Evolutionary conservation across 2,329 filamentous ascomycete genomes (phyloP), one percentile per base, ranked within the genome.

Genomic region (Monosporascus cannonballus): DNA sequence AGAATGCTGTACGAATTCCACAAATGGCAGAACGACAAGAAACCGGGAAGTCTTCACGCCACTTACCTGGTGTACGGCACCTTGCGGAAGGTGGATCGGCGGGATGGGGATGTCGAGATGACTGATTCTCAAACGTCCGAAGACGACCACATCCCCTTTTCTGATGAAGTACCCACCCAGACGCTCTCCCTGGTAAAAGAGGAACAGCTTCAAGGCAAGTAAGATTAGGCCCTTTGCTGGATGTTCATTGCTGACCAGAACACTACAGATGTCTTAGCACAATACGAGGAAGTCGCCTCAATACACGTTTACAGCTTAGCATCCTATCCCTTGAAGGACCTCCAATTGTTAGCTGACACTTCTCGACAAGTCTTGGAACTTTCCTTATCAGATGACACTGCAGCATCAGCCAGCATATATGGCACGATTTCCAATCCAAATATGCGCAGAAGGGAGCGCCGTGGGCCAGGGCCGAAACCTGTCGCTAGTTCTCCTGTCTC

Each of bases 1-100:
- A 96, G 87, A 69, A 95, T 94, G 81, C 83, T 92, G 17, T 95
- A 83, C 70, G 89, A 96, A 34, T 97, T 96, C 61, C 83, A 96
- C 68, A 77, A 79, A 56, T 81, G 78, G 52, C 88, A 96, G 67
- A 96, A 91, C 69, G 77, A 75, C 51, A 89, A 87, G 69, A 87
- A 84, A 55, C 78, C 87, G 0, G 80, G 83, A 22, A 86, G 84
- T 25, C 76, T 96, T n/a, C 83, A 95, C 72, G 94, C 93, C 45
- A 96, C 91, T n/a, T 99, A 96, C 71, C 75, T 96, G 48, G 67
- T 99, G 46, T 87, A 85, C 49, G 94, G 93, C 39, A 80, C 75
- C 22, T 87, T 82, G 63, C 76, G 71, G 50, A 63, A 64, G 6
- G 64, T 66, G 18, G 68, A 71, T 15, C 60, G 70, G 24, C 72